Percentiles rank a stretch among this genome's conserved stretches.
Conservation (phyloP, 164 flowering plant species). For the Tetrastigma voinierianum region DNA sequence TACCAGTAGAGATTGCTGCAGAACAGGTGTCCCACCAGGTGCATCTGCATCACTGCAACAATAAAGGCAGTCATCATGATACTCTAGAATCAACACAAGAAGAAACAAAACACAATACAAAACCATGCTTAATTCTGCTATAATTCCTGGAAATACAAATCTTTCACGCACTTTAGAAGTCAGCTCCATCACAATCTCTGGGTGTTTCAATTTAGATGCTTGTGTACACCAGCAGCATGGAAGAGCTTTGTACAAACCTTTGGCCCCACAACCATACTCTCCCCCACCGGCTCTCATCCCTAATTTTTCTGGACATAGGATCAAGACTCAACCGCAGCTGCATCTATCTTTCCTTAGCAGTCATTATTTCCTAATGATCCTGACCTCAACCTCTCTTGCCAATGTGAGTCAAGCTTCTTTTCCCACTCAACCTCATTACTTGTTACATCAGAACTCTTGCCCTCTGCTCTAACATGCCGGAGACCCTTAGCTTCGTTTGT, state of each 20-base stretch:
- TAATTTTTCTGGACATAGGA: slow-evolving; percentile 88
- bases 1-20: slow-evolving; percentile 75
- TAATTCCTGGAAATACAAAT: slow-evolving; percentile 90
- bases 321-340: slow-evolving; percentile 81
- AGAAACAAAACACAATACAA: neutral
- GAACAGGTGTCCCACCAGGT: slow-evolving; percentile 93
- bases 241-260: slow-evolving; percentile 98
- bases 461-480: slow-evolving; percentile 85
- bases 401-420: slow-evolving; percentile 74
- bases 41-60: slow-evolving; percentile 73
- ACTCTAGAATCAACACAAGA: neutral
- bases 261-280: slow-evolving; percentile 99
- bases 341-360: slow-evolving; percentile 97
- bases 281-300: slow-evolving; percentile 98
- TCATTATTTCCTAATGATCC: slow-evolving; percentile 90
- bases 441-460: slow-evolving; percentile 50
- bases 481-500: slow-evolving; percentile 82
- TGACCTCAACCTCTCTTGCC: slow-evolving; percentile 87
- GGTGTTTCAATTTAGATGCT: slow-evolving; percentile 93
- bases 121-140: slow-evolving; percentile 68
- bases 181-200: slow-evolving; percentile 78
- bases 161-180: slow-evolving; percentile 93
- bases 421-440: slow-evolving; percentile 79
- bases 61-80: neutral
- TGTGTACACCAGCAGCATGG: slow-evolving; percentile 97